These are phyloP conservation scores for Aphanoascus verrucosus DNA, from an alignment of 2,329 filamentous ascomycete genomes.

Conservation along the genomic window DNA sequence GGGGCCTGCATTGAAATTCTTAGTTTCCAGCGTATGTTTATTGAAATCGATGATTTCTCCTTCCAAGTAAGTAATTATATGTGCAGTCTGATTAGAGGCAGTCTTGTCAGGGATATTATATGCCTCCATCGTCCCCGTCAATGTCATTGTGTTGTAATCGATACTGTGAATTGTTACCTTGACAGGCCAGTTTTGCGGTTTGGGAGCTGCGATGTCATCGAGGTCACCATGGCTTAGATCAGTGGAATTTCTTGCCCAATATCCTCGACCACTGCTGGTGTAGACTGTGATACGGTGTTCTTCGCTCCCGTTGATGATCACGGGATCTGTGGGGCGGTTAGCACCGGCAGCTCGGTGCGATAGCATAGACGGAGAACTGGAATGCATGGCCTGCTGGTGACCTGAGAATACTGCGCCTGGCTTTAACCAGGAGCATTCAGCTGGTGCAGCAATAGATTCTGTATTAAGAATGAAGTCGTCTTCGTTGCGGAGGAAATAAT, in stretches of 20 bases:
- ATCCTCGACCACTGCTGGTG: conserved; percentile 29
- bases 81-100: conserved; percentile 31
- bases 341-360: conserved; percentile 23
- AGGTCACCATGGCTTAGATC: conserved; percentile 16
- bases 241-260: conserved; percentile 25
- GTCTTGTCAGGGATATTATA: conserved; percentile 53
- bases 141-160: conserved; percentile 49
- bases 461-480: conserved; percentile 51
- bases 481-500: conserved; percentile 42
- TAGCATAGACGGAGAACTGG: conserved; percentile 21
- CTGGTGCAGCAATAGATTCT: conserved; percentile 39
- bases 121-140: conserved; percentile 59
- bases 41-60: conserved; percentile 59
- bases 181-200: conserved; percentile 55
- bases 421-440: conserved; percentile 51
- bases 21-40: conserved; percentile 38
- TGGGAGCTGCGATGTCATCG: conserved; percentile 17
- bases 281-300: conserved; percentile 28
- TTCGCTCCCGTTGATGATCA: conserved; percentile 29
- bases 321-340: conserved; percentile 24
- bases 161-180: conserved; percentile 55
- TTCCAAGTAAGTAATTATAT: conserved; percentile 50
- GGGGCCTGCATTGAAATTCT: conserved; percentile 37
- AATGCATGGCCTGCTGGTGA: conserved; percentile 46
- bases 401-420: conserved; percentile 52